These are phyloP conservation scores for Apodospora peruviana DNA, from an alignment of 495 filamentous ascomycete species.

Conservation along the genomic window DNA sequence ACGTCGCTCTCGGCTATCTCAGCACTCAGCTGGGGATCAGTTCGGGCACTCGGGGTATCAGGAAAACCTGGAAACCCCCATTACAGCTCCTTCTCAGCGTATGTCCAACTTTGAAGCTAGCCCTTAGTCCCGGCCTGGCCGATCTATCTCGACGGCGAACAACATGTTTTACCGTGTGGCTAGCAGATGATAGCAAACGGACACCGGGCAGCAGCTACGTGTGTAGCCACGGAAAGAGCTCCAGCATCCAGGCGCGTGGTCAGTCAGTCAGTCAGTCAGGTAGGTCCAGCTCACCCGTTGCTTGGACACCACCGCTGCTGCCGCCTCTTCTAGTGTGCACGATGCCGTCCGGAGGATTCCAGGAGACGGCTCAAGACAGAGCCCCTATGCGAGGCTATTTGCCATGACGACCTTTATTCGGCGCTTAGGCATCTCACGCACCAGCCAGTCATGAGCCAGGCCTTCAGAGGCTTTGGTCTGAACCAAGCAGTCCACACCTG, in stretches of 20 bases:
- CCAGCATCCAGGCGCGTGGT: too few relatives aligned
- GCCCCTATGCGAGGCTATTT: conserved; percentile 1
- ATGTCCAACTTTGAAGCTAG: background rate
- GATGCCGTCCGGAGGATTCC: too few relatives aligned
- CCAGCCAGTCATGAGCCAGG: conserved; percentile 2
- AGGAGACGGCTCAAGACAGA: too few relatives aligned
- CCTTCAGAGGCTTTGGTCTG: background rate
- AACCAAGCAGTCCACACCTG: conserved; percentile 5
- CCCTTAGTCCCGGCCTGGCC: background rate
- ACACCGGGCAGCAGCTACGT: too few relatives aligned
- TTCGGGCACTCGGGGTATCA: conserved; percentile 5
- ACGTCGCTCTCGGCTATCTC: background rate
- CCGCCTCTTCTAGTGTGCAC: too few relatives aligned
- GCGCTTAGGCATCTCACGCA: conserved; percentile 9
- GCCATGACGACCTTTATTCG: conserved; percentile 14
- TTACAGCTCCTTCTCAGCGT: background rate
- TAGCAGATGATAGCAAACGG: too few relatives aligned
- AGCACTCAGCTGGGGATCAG: background rate
- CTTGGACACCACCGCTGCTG: too few relatives aligned
- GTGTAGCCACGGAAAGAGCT: too few relatives aligned
- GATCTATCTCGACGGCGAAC: background rate
- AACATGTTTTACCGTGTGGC: background rate
- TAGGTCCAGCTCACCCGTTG: too few relatives aligned
- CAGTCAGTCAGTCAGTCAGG: too few relatives aligned
- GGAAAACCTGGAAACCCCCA: too few relatives aligned